Evolutionary conservation across 768 basidiomycete species (phyloP).

Genomic region (Chalciporus chontae): DNA sequence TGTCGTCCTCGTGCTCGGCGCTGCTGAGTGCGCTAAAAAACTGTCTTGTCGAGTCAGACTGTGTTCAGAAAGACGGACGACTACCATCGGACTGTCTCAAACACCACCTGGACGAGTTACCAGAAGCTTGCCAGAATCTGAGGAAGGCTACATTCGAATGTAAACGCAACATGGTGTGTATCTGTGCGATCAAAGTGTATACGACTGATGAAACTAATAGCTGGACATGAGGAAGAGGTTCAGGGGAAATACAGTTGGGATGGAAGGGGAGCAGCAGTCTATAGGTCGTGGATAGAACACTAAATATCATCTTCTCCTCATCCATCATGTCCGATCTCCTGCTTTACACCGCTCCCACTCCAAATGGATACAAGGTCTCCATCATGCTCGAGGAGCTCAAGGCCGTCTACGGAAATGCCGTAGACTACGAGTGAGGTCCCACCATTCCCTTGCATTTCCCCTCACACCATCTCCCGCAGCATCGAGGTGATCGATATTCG

Average conservation of each 20-base stretch:
- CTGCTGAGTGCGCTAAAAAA: constrained; percentile 77
- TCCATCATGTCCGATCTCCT: constrained; percentile 23
- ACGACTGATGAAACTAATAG: constrained; percentile 33
- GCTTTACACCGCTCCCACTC: constrained; percentile 45
- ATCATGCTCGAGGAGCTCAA: constrained; percentile 63
- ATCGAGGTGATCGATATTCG: constrained; percentile 52
- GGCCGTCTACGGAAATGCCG: constrained; percentile 40
- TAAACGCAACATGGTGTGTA: constrained; percentile 81
- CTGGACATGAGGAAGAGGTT: constrained; percentile 85
- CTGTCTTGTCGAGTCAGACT: constrained; percentile 82
- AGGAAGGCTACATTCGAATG: constrained; percentile 86
- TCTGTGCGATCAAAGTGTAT: not conserved
- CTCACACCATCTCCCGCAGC: constrained; percentile 29
- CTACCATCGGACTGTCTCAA: constrained; percentile 86
- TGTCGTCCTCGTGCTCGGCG: constrained; percentile 80
- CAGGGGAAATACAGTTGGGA: constrained; percentile 64
- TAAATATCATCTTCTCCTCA: too few relatives aligned
- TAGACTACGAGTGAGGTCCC: constrained; percentile 48
- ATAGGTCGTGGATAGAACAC: too few relatives aligned
- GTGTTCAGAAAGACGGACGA: constrained; percentile 72
- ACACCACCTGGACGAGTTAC: constrained; percentile 70
- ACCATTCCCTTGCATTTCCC: not conserved
- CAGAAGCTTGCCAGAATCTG: constrained; percentile 74
- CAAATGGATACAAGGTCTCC: constrained; percentile 54
- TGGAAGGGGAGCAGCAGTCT: too few relatives aligned